These are phyloP conservation scores for Allantophomopsis lycopodina DNA, from an alignment of 2,329 filamentous ascomycete genomes.

Conservation along the genomic window DNA sequence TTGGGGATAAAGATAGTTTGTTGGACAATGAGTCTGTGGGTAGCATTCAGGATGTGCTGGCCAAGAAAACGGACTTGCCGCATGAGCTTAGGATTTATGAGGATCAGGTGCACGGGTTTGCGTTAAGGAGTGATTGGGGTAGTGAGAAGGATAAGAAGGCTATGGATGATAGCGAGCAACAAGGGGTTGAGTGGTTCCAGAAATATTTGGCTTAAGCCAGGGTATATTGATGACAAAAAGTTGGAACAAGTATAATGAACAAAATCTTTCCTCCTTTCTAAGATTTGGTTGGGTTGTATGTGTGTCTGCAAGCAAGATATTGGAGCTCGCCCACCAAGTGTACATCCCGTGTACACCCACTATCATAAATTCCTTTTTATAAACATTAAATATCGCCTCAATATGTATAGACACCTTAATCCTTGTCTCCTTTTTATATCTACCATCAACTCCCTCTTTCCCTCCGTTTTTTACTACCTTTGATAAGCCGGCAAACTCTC, in stretches of 20 bases:
- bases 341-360: too few species aligned
- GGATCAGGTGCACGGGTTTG: conserved; percentile 29
- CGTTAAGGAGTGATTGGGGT: conserved; percentile 25
- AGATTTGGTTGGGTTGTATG: too few species aligned
- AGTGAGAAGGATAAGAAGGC: conserved; percentile 29
- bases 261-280: too few species aligned
- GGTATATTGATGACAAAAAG: too few species aligned
- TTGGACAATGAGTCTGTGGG: conserved; percentile 22
- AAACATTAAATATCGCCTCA: too few species aligned
- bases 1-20: conserved; percentile 27
- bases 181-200: conserved; percentile 24
- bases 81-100: conserved; percentile 26
- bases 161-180: conserved; percentile 28
- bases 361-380: too few species aligned
- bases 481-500: background rate
- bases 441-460: too few species aligned
- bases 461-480: background rate
- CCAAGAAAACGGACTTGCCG: conserved; percentile 20
- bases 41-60: conserved; percentile 25
- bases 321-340: too few species aligned
- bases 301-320: too few species aligned
- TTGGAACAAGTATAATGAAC: too few species aligned
- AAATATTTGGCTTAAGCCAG: conserved; percentile 15
- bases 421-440: too few species aligned
- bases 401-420: too few species aligned